phyloP scores from a whole-genome alignment of 441 rosid genomes.

The Arabidopsis lyrata region DNA sequence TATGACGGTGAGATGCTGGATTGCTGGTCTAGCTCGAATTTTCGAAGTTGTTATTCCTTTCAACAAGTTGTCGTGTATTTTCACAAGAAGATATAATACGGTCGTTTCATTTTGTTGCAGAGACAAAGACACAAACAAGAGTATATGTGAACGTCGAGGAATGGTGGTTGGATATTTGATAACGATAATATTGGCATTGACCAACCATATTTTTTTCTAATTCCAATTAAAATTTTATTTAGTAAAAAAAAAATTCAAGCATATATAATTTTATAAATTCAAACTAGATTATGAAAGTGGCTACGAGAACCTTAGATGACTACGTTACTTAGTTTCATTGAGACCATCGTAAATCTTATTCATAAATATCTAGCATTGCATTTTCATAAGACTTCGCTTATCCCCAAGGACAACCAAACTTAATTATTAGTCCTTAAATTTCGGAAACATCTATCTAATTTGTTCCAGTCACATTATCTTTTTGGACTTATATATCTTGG shows the following conservation, averaged over 20 bases:
- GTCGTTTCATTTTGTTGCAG: not conserved
- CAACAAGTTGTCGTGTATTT: not conserved
- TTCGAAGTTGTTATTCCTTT: not conserved
- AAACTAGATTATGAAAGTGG: not conserved
- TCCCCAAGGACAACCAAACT: not conserved
- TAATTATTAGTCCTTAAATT: not conserved
- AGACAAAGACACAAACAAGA: not conserved
- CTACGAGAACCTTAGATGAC: not conserved
- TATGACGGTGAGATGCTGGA: not conserved
- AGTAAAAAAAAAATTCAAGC: no score
- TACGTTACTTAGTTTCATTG: not conserved
- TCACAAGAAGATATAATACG: not conserved
- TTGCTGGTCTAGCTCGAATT: slow-evolving; percentile 5
- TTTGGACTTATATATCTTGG: not conserved
- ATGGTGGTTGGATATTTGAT: not conserved
- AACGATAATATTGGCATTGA: not conserved
- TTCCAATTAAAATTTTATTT: not conserved
- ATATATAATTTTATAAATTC: no score
- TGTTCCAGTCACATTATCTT: not conserved
- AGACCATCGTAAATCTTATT: not conserved
- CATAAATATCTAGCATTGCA: not conserved
- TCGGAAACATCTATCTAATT: not conserved
- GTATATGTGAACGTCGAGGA: not conserved
- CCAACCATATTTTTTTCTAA: not conserved
- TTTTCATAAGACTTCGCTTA: not conserved